Conservation (phyloP, 129 eudicot genomes). For the Artemisia argyi region DNA sequence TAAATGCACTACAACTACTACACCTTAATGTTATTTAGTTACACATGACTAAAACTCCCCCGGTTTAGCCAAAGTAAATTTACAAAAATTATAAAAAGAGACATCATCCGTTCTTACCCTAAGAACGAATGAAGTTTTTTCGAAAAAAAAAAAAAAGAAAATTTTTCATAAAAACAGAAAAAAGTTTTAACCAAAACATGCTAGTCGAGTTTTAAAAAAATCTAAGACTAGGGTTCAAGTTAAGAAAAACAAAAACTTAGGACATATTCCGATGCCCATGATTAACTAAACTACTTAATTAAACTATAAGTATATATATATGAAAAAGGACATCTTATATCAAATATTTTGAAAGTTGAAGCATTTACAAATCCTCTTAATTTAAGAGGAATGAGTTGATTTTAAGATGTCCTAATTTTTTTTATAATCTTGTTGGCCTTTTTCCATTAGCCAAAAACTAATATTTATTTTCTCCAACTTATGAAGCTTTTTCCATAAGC, state of each 20-base stretch:
- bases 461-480: constrained; percentile 38
- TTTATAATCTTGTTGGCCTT: not conserved
- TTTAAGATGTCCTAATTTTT: constrained; percentile 17
- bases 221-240: constrained; percentile 57
- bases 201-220: constrained; percentile 63
- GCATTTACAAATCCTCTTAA: constrained; percentile 43
- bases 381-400: constrained; percentile 33
- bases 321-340: constrained; percentile 28
- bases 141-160: not conserved
- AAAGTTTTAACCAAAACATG: constrained; percentile 28
- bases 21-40: constrained; percentile 36
- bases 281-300: constrained; percentile 10
- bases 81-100: constrained; percentile 25
- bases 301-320: constrained; percentile 35
- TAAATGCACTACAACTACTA: constrained; percentile 42
- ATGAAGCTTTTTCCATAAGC: constrained; percentile 25
- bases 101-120: constrained; percentile 53
- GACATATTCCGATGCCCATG: constrained; percentile 64
- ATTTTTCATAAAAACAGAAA: constrained; percentile 14
- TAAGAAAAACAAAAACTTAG: constrained; percentile 43
- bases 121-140: constrained; percentile 39
- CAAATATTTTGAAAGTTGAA: constrained; percentile 29
- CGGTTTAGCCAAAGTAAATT: constrained; percentile 56
- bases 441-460: constrained; percentile 24
- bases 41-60: constrained; percentile 61